Conservation (phyloP, 176 grass and related monocot genomes). For the Bonia amplexicaulis region DNA sequence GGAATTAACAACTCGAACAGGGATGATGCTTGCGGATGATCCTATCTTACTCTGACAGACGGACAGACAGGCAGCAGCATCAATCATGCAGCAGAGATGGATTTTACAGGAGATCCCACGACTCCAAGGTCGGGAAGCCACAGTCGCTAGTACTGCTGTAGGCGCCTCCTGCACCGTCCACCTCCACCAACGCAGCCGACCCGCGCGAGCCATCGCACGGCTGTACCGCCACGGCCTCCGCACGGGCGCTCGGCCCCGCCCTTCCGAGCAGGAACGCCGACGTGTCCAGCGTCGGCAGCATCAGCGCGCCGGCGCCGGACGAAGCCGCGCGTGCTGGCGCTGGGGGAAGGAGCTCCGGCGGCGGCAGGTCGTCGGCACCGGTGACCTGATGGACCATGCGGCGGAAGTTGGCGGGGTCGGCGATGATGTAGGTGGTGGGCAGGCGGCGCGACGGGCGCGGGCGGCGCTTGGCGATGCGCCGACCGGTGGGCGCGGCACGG, state of each 20-base stretch:
- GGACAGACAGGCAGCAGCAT: not conserved
- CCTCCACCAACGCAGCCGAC: not conserved
- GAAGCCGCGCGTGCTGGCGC: not conserved
- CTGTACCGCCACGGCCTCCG: not conserved
- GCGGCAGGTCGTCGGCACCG: constrained; percentile 20
- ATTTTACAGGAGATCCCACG: constrained; percentile 31
- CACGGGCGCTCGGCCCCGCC: not conserved
- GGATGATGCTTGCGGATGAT: not conserved
- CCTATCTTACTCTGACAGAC: not conserved
- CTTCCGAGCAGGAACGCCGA: constrained; percentile 24
- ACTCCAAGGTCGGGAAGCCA: constrained; percentile 49
- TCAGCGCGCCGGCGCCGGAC: not conserved
- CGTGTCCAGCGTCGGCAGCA: constrained; percentile 44
- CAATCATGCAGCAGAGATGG: not conserved
- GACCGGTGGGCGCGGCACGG: not conserved
- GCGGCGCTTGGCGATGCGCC: constrained; percentile 21
- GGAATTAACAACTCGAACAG: not conserved
- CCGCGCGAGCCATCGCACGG: not conserved
- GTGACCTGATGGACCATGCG: constrained; percentile 49
- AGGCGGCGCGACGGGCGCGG: constrained; percentile 34
- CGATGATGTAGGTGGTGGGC: constrained; percentile 44
- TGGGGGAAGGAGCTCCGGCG: not conserved
- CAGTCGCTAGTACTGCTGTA: not conserved
- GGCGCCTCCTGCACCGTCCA: not conserved
- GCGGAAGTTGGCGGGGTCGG: constrained; percentile 40